Evolutionary conservation across 2,329 filamentous ascomycete genomes (phyloP).

Genomic region (Penicillium concentricum): DNA sequence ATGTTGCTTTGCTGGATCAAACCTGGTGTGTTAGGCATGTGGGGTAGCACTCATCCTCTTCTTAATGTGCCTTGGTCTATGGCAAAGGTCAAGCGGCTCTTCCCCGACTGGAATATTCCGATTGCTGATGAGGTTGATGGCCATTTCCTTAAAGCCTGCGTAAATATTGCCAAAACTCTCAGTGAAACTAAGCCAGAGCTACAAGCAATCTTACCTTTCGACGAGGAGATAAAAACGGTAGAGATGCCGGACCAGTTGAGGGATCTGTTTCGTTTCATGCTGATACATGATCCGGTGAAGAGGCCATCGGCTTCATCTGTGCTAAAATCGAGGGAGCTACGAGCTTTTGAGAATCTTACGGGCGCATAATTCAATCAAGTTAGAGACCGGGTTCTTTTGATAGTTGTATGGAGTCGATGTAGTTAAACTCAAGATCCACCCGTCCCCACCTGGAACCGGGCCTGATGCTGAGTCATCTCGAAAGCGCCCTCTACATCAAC

Average conservation of each 20-base stretch:
- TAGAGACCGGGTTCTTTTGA: constrained; percentile 48
- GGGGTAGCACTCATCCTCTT: neutral
- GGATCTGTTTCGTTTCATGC: neutral
- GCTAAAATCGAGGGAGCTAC: neutral
- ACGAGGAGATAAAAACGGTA: neutral
- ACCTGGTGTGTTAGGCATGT: neutral
- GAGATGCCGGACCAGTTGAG: neutral
- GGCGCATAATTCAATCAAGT: neutral
- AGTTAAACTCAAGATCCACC: neutral
- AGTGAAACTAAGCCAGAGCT: neutral
- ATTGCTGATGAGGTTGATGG: neutral
- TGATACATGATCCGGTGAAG: neutral
- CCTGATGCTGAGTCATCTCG: constrained; percentile 1
- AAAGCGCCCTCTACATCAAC: neutral
- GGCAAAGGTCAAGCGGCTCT: neutral
- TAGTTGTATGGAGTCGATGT: neutral
- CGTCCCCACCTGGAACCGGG: neutral
- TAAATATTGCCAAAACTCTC: neutral
- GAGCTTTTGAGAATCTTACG: neutral
- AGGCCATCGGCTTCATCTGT: neutral
- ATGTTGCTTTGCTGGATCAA: constrained; percentile 2
- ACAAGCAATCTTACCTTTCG: neutral
- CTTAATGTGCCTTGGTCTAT: neutral
- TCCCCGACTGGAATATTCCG: neutral
- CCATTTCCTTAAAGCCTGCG: neutral